phyloP scores from a whole-genome alignment of 371 early-diverging fungal genomes.

The Conidiobolus incongruus region DNA sequence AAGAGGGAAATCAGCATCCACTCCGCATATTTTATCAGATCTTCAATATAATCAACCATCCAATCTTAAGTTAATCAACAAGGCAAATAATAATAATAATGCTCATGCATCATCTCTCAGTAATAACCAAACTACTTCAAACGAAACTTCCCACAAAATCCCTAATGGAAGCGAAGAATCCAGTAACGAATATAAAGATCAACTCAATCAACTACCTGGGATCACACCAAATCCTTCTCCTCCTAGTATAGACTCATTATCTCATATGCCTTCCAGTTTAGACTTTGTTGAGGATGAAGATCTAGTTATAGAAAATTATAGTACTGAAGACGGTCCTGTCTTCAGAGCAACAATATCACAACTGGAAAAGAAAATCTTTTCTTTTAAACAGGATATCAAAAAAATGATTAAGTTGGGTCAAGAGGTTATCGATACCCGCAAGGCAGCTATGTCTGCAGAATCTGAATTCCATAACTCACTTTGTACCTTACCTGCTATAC shows the following conservation, averaged over 20 bases:
- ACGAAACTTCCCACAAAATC: background rate
- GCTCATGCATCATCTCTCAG: no score
- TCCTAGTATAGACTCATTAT: background rate
- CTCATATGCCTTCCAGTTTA: background rate
- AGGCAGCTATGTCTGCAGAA: background rate
- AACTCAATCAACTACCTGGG: background rate
- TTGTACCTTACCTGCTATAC: background rate
- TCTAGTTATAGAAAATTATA: background rate
- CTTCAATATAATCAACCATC: no score
- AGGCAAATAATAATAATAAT: no score
- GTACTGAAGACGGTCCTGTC: constrained; percentile 2
- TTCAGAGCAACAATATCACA: constrained; percentile 3
- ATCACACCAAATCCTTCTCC: background rate
- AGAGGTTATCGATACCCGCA: background rate
- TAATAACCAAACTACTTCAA: background rate
- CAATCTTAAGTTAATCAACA: no score
- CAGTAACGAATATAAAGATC: background rate
- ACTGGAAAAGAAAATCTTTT: background rate
- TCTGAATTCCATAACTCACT: background rate
- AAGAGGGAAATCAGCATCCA: no score
- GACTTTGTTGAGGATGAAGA: no score
- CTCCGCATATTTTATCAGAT: no score
- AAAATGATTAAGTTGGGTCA: background rate
- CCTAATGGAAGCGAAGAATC: background rate
- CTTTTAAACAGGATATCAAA: constrained; percentile 4